Percentiles rank a stretch among this genome's conserved stretches.
These are phyloP conservation scores for Elsinoe fawcettii DNA, from an alignment of 2,329 filamentous ascomycete genomes.

Conservation along the genomic window DNA sequence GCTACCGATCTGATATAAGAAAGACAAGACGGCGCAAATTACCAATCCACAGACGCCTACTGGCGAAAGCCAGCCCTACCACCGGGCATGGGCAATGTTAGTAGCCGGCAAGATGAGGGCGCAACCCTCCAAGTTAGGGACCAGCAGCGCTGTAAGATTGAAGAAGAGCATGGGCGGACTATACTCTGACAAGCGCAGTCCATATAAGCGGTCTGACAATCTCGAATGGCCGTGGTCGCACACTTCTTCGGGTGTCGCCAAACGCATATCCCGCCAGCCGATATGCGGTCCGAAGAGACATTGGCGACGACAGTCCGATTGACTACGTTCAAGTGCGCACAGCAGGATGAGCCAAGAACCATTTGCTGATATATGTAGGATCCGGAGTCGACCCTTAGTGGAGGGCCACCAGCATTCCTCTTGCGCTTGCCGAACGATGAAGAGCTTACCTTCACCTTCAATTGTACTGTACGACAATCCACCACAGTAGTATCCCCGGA, in stretches of 20 bases:
- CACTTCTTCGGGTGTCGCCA: constrained; percentile 67
- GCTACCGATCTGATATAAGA: background rate
- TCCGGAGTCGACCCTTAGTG: constrained; percentile 49
- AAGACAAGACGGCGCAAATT: background rate
- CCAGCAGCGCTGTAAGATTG: constrained; percentile 73
- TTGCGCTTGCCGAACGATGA: constrained; percentile 84
- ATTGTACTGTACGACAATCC: constrained; percentile 63
- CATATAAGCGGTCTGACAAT: constrained; percentile 77
- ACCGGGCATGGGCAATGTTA: constrained; percentile 74
- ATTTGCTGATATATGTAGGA: constrained; percentile 50
- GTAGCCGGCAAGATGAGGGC: constrained; percentile 80
- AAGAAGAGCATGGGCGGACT: constrained; percentile 18
- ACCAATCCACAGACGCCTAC: background rate
- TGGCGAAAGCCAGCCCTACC: constrained; percentile 7
- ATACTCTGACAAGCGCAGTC: constrained; percentile 48
- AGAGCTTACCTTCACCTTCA: constrained; percentile 87
- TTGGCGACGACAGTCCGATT: constrained; percentile 65
- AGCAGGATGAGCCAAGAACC: constrained; percentile 22
- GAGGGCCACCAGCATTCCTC: constrained; percentile 61
- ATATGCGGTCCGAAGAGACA: constrained; percentile 63
- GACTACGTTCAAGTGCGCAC: constrained; percentile 79
- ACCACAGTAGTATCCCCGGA: constrained; percentile 40
- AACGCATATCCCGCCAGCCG: constrained; percentile 81
- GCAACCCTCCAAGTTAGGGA: constrained; percentile 77
- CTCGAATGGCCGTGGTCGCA: constrained; percentile 69